phyloP scores from a whole-genome alignment of 1,284 basidiomycete species.

The Ustilago xerochloae region DNA sequence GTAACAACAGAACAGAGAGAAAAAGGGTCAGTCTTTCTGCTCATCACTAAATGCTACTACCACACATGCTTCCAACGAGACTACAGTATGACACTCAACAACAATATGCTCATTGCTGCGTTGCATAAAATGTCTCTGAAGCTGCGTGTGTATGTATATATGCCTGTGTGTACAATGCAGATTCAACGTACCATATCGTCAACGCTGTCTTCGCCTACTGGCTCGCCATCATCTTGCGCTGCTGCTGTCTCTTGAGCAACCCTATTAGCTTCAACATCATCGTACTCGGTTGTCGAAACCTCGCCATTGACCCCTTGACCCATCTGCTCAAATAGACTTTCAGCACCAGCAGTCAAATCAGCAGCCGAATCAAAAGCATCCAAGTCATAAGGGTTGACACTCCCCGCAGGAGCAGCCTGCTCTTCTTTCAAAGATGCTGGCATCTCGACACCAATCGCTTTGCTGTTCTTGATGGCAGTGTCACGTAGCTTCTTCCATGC shows the following conservation, averaged over 20 bases:
- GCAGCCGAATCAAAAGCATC: conserved; percentile 49
- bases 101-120: too few species aligned
- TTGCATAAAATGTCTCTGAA: not conserved
- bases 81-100: too few species aligned
- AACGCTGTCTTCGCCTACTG: conserved; percentile 38
- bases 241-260: conserved; percentile 34
- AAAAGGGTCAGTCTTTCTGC: conserved; percentile 9
- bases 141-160: not conserved
- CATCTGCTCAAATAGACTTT: conserved; percentile 37
- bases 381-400: conserved; percentile 48
- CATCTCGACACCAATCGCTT: conserved; percentile 50
- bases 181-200: conserved; percentile 53
- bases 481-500: conserved; percentile 63
- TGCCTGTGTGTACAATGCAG: not conserved
- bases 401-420: conserved; percentile 50
- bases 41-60: not conserved
- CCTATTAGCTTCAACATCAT: conserved; percentile 54
- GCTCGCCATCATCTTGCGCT: conserved; percentile 21
- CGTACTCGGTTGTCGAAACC: conserved; percentile 60
- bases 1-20: not conserved
- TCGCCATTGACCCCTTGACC: conserved; percentile 51
- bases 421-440: conserved; percentile 58
- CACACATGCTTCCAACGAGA: too few species aligned
- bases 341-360: conserved; percentile 44
- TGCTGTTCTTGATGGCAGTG: conserved; percentile 61